Base-by-base conservation (phyloP, 2,329 filamentous ascomycete genomes). In the Capronia coronata region DNA sequence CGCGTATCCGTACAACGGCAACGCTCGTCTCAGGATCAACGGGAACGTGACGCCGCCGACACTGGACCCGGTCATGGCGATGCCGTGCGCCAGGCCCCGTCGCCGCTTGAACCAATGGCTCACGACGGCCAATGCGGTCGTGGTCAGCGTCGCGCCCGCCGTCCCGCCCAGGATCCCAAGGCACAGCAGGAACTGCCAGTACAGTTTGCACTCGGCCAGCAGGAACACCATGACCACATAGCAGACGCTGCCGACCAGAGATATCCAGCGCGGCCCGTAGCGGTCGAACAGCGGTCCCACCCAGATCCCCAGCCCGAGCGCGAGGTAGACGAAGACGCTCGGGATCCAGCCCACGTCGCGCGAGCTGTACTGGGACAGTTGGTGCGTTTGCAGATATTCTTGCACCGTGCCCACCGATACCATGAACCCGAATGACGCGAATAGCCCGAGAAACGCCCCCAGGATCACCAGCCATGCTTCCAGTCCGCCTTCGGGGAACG, bases 341-440 rank as follows among this genome's bases (percentile, higher is more conserved):
- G 69, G 68, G 45, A 76, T 75, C 74, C 73, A 77, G 16, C 73
- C 74, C 0, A 77, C 66, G 34, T 76, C 68, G 2, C 70, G 62
- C 2, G 69, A 62, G 2, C 65, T 66, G 52, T 73, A 74, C 6
- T 58, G 51, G 0, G 64, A 59, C 1, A 77, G 64, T 55, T 76
- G 73, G 47, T 76, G 64, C 2, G 61, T 62, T 27, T 66, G 66
- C 21, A 75, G 66, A 42, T 75, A 73, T 37, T 73, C 65, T 53
- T 76, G 74, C 0, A 76, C 59, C 1, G 72, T 68, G n/a, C 74
- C 74, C 5, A 76, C 68, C 51, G 61, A 69, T 41, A 71, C 66
- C 65, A 75, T 73, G 41, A 76, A 72, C 1, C 74, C 73, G 54
- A 70, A 70, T 1, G 67, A 69, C 2, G 65, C 64, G 41, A 68